Evolutionary conservation across 495 filamentous ascomycete genomes (phyloP).

Genomic region (Trichoderma erinaceum): DNA sequence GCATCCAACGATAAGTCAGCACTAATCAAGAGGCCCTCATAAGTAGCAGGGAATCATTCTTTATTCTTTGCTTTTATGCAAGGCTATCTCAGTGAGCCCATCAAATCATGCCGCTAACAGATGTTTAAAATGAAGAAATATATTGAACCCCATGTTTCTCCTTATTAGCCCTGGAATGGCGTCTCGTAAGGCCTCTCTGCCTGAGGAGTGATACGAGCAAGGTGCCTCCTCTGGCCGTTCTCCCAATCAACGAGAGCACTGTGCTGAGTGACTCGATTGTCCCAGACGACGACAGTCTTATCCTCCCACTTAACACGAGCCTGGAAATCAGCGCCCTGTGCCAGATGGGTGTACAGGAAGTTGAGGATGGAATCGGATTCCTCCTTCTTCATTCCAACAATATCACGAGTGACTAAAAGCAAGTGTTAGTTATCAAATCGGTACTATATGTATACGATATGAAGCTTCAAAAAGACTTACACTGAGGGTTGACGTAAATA

Average conservation of each 20-base stretch:
- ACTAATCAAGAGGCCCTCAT: no score
- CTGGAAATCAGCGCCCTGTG: conserved; percentile 79
- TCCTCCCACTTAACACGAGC: conserved; percentile 78
- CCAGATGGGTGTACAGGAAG: conserved; percentile 83
- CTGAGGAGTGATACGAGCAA: conserved; percentile 80
- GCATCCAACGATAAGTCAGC: neutral
- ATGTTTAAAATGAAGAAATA: neutral
- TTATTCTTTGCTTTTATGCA: neutral
- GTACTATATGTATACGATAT: neutral
- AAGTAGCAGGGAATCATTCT: neutral
- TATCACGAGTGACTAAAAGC: conserved; percentile 56
- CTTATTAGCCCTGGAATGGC: conserved; percentile 41
- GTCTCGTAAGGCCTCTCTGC: conserved; percentile 72
- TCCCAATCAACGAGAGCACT: conserved; percentile 76
- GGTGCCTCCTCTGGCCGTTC: conserved; percentile 68
- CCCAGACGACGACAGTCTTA: conserved; percentile 83
- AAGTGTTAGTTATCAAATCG: conserved; percentile 17
- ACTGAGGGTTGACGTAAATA: conserved; percentile 79
- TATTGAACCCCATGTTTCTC: neutral
- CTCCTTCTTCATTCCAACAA: conserved; percentile 70
- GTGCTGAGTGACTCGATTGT: conserved; percentile 76
- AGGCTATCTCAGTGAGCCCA: neutral
- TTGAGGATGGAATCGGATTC: conserved; percentile 75
- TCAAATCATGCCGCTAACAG: neutral
- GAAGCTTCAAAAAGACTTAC: conserved; percentile 42